Conservation (phyloP, 1,284 basidiomycete genomes). For the Leccinum subrobustum region DNA sequence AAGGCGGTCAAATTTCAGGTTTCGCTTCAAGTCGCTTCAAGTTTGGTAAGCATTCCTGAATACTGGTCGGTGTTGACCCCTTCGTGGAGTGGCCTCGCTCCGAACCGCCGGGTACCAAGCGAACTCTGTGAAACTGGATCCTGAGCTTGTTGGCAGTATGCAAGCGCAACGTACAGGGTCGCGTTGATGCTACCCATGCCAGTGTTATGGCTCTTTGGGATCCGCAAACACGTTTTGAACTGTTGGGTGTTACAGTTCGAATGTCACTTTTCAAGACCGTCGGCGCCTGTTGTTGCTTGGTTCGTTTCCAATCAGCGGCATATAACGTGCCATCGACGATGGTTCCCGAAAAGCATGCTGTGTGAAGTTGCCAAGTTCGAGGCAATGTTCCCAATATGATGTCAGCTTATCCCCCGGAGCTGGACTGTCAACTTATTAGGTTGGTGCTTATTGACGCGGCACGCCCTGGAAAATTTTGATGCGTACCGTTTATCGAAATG, state of each 20-base stretch:
- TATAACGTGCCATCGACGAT: not conserved
- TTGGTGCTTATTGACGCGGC: not conserved
- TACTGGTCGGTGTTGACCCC: not conserved
- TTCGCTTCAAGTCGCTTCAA: not conserved
- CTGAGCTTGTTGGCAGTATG: not conserved
- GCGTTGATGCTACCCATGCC: not conserved
- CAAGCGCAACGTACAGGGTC: not conserved
- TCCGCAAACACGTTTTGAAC: not conserved
- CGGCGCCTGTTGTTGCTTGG: not conserved
- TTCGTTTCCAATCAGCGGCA: not conserved
- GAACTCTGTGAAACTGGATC: not conserved
- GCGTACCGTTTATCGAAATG: no score
- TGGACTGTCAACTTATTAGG: not conserved
- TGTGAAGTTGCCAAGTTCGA: not conserved
- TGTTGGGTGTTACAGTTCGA: not conserved
- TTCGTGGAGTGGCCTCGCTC: not conserved
- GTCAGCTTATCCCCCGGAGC: not conserved
- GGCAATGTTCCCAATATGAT: not conserved
- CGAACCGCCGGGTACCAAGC: not conserved
- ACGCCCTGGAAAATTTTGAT: not conserved
- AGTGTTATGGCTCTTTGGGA: not conserved
- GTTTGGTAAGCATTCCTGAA: not conserved
- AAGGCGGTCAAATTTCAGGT: not conserved
- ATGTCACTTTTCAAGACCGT: not conserved
- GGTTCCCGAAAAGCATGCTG: not conserved